Evolutionary conservation across 106 monocot species (phyloP).

Genomic region (Chionographis japonica): DNA sequence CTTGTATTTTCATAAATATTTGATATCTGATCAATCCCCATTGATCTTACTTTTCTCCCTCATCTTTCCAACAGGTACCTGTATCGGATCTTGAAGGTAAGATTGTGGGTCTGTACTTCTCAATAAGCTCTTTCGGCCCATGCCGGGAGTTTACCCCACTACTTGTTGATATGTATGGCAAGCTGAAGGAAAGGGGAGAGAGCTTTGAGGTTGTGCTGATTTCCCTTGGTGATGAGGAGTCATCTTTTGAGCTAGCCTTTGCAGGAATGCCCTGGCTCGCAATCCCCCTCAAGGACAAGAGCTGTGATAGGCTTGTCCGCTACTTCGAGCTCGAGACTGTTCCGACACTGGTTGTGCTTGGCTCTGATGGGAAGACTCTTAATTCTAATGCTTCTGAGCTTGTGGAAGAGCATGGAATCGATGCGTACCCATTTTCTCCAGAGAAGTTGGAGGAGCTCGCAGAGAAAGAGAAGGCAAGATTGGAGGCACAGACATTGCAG

Average conservation of each 20-base stretch:
- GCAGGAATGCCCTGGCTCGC: conserved; percentile 65
- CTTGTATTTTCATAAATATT: not conserved
- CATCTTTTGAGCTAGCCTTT: conserved; percentile 22
- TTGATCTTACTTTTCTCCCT: not conserved
- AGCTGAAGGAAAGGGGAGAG: conserved; percentile 57
- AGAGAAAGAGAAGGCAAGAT: conserved; percentile 35
- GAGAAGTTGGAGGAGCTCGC: conserved; percentile 47
- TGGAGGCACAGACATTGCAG: conserved; percentile 56
- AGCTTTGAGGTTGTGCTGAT: conserved; percentile 63
- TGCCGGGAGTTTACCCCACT: conserved; percentile 35
- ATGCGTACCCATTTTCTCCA: conserved; percentile 55
- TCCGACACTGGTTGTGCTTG: conserved; percentile 61
- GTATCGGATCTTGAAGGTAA: conserved; percentile 71
- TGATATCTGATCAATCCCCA: not conserved
- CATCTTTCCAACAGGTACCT: conserved; percentile 40
- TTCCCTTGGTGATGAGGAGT: conserved; percentile 45
- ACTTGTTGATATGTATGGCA: conserved; percentile 39
- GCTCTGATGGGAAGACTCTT: conserved; percentile 72
- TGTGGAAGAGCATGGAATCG: conserved; percentile 57
- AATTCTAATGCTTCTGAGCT: conserved; percentile 45
- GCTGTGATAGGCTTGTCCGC: conserved; percentile 30
- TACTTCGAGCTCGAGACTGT: conserved; percentile 55
- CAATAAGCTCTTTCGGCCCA: conserved; percentile 11
- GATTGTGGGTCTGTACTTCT: conserved; percentile 56
- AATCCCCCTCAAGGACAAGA: conserved; percentile 60